These are phyloP conservation scores for Arabidopsis lyrata DNA, from an alignment of 441 rosid species.

Conservation along the genomic window DNA sequence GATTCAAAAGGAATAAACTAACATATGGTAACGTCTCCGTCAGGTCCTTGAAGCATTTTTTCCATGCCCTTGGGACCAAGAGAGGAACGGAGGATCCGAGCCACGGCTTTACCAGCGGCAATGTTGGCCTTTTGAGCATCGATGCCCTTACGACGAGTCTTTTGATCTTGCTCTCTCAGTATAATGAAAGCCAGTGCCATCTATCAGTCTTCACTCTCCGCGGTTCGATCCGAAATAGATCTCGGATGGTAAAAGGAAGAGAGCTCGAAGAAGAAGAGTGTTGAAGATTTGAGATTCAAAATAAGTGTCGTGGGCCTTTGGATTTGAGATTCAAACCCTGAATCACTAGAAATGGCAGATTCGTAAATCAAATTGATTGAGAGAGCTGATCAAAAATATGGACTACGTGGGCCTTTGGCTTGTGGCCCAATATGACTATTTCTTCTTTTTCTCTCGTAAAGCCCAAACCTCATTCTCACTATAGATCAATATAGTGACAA, in stretches of 20 bases:
- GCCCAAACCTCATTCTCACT: neutral
- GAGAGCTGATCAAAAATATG: neutral
- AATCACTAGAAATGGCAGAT: neutral
- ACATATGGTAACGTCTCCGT: slow-evolving; percentile 91
- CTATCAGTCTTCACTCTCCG: neutral
- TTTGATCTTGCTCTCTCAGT: slow-evolving; percentile 81
- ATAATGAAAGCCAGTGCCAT: slow-evolving; percentile 96
- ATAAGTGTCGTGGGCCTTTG: too few relatives aligned
- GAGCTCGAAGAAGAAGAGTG: slow-evolving; percentile 36
- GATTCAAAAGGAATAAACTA: slow-evolving; percentile 38
- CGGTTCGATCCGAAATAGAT: too few relatives aligned
- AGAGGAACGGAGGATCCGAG: slow-evolving; percentile 92
- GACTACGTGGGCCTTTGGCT: neutral
- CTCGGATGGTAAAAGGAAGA: neutral
- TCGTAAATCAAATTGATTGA: neutral
- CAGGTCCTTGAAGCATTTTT: slow-evolving; percentile 96
- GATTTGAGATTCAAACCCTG: slow-evolving; percentile 25
- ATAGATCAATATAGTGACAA: too few relatives aligned
- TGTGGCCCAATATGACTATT: neutral
- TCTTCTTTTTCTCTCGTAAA: neutral
- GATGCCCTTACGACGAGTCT: slow-evolving; percentile 75
- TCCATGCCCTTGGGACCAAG: slow-evolving; percentile 99
- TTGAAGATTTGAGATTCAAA: slow-evolving; percentile 34
- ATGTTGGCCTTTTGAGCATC: slow-evolving; percentile 93
- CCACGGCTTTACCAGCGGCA: slow-evolving; percentile 85